Conservation (phyloP, 495 filamentous ascomycete species). For the Lindgomyces ingoldianus region DNA sequence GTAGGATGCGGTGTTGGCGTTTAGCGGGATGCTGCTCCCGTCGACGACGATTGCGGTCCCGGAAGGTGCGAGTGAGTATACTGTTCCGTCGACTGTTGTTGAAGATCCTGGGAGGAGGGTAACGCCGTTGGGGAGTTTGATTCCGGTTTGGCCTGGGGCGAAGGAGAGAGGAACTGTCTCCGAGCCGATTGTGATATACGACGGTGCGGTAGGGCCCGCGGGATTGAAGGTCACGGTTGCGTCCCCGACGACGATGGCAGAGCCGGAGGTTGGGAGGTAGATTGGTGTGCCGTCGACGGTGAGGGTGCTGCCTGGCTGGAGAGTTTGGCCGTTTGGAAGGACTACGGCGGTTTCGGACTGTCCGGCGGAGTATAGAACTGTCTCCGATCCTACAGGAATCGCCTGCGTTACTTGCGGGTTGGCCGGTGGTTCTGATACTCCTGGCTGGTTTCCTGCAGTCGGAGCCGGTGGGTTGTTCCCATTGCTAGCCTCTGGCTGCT, state of each 20-base stretch:
- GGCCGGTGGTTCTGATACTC: neutral
- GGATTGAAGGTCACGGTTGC: conserved; percentile 9
- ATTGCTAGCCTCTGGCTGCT: too few relatives aligned
- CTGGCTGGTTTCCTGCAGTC: neutral
- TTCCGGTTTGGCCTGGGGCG: neutral
- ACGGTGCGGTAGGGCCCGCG: neutral
- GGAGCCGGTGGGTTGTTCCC: too few relatives aligned
- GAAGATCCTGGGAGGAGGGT: conserved; percentile 21
- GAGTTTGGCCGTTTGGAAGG: conserved; percentile 12
- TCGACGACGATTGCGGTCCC: neutral
- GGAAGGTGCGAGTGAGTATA: conserved; percentile 10
- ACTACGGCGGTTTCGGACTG: neutral
- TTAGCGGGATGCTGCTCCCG: neutral
- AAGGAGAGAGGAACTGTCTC: neutral
- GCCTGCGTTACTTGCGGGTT: neutral
- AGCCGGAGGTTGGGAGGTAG: conserved; percentile 11
- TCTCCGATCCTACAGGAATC: neutral
- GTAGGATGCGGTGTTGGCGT: neutral
- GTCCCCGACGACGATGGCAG: conserved; percentile 13
- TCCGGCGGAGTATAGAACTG: neutral
- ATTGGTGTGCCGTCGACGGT: conserved; percentile 2
- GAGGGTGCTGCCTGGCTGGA: conserved; percentile 2
- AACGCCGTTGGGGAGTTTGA: conserved; percentile 31
- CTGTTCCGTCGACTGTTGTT: neutral
- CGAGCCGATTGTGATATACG: neutral